Percentiles rank a stretch among this genome's conserved stretches.
phyloP scores from a whole-genome alignment of 139 green algal genomes.

The Picochlorum sp. region DNA sequence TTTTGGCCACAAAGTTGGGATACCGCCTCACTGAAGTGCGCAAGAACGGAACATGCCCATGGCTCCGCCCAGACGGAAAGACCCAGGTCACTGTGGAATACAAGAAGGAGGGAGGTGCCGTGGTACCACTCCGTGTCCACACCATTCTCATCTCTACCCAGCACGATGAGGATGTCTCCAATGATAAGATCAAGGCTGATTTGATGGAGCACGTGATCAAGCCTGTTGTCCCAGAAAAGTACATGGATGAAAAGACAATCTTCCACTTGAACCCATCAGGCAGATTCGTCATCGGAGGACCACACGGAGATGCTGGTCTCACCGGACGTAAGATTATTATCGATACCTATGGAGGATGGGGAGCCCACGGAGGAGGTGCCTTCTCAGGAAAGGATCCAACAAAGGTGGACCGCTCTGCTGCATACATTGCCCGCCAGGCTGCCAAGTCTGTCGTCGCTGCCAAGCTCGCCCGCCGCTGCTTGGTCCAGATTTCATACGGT shows the following conservation, averaged over 20 bases:
- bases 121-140: slow-evolving; percentile 91
- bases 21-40: slow-evolving; percentile 75
- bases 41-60: slow-evolving; percentile 85
- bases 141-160: slow-evolving; percentile 99
- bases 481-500: slow-evolving; percentile 91
- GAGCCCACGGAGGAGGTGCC: slow-evolving; percentile 93
- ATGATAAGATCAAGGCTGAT: slow-evolving; percentile 92
- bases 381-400: slow-evolving; percentile 94
- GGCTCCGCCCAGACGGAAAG: slow-evolving; percentile 97
- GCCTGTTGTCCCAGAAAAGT: slow-evolving; percentile 92
- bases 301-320: slow-evolving; percentile 94
- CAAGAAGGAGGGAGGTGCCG: slow-evolving; percentile 81
- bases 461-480: slow-evolving; percentile 71
- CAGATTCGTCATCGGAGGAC: slow-evolving; percentile 96
- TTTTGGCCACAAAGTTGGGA: slow-evolving; percentile 93
- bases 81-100: slow-evolving; percentile 99
- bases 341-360: slow-evolving; percentile 99
- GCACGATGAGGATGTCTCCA: slow-evolving; percentile 84
- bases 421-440: slow-evolving; percentile 97
- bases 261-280: slow-evolving; percentile 99
- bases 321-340: slow-evolving; percentile 99
- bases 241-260: slow-evolving; percentile 99
- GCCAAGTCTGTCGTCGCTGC: slow-evolving; percentile 95
- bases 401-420: slow-evolving; percentile 82
- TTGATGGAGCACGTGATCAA: slow-evolving; percentile 99